These are phyloP conservation scores for Globisporangium nunn DNA, from an alignment of 352 stramenopile genomes.

Conservation along the genomic window DNA sequence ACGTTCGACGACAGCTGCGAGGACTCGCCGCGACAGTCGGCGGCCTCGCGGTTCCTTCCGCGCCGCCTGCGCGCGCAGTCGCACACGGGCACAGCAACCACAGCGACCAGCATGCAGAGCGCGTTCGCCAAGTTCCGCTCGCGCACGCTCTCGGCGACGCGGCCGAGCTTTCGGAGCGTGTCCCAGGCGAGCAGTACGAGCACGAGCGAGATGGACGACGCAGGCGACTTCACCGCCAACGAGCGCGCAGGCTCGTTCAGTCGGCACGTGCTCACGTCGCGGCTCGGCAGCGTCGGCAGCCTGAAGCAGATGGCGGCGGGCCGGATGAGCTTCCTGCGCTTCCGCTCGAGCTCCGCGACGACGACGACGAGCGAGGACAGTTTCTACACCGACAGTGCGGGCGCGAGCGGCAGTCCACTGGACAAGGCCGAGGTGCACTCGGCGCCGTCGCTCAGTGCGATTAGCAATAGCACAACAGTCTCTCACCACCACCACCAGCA, in stretches of 20 bases:
- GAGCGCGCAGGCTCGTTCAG: not conserved
- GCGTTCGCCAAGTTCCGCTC: conserved; percentile 12
- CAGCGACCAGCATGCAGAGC: conserved; percentile 9
- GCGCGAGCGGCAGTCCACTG: conserved; percentile 13
- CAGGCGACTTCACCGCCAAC: conserved; percentile 42
- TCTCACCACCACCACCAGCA: no score
- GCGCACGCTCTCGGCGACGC: conserved; percentile 11
- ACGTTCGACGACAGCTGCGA: conserved; percentile 12
- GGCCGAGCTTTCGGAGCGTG: conserved; percentile 3
- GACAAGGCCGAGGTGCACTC: conserved; percentile 10
- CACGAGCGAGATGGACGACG: conserved; percentile 19
- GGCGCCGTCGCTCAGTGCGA: conserved; percentile 12
- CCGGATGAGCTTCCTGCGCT: conserved; percentile 27
- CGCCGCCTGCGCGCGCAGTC: conserved; percentile 9
- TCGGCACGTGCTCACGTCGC: conserved; percentile 17
- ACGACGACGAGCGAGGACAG: conserved; percentile 44
- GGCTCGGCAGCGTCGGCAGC: conserved; percentile 19
- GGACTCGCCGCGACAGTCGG: conserved; percentile 6
- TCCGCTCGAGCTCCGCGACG: conserved; percentile 43
- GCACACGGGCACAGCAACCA: conserved; percentile 4
- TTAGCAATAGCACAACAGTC: conserved; percentile 8
- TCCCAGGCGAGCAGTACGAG: conserved; percentile 1
- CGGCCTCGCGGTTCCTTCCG: not conserved
- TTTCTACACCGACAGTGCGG: conserved; percentile 6
- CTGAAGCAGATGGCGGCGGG: conserved; percentile 19